Evolutionary conservation across 768 basidiomycete species (phyloP).

Genomic region (Leccinum aurantiacum): DNA sequence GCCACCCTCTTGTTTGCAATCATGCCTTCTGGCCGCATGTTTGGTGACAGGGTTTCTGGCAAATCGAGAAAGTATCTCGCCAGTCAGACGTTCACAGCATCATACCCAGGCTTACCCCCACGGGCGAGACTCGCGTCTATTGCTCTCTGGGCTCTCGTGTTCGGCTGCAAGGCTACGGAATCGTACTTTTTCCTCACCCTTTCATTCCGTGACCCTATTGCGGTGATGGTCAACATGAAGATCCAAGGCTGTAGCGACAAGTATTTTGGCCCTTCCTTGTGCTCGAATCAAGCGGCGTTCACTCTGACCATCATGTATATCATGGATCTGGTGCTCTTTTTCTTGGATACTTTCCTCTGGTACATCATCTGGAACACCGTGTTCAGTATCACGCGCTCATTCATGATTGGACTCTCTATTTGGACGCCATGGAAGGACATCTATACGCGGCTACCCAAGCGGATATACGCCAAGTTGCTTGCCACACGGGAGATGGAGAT

Average conservation of each 20-base stretch:
- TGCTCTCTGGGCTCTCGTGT: conserved; percentile 86
- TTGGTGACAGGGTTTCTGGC: conserved; percentile 94
- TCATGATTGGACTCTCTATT: conserved; percentile 89
- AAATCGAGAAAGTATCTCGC: conserved; percentile 97
- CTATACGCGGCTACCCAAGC: conserved; percentile 91
- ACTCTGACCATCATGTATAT: conserved; percentile 97
- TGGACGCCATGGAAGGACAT: conserved; percentile 99
- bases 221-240: conserved; percentile 96
- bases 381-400: conserved; percentile 84
- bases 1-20: conserved; percentile 86
- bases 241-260: conserved; percentile 88
- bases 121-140: conserved; percentile 76
- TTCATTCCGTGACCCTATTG: conserved; percentile 91
- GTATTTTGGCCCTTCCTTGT: conserved; percentile 80
- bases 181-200: conserved; percentile 98
- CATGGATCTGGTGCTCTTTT: conserved; percentile 97
- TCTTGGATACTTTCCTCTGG: conserved; percentile 99
- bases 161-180: conserved; percentile 94
- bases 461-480: conserved; percentile 94
- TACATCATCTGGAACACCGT: conserved; percentile 99
- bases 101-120: conserved; percentile 72
- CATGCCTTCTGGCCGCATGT: conserved; percentile 97
- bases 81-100: conserved; percentile 97
- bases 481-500: conserved; percentile 96
- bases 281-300: conserved; percentile 92